Evolutionary conservation across 1,284 basidiomycete species (phyloP).

Genomic region (Filobasidium uniguttulatum): DNA sequence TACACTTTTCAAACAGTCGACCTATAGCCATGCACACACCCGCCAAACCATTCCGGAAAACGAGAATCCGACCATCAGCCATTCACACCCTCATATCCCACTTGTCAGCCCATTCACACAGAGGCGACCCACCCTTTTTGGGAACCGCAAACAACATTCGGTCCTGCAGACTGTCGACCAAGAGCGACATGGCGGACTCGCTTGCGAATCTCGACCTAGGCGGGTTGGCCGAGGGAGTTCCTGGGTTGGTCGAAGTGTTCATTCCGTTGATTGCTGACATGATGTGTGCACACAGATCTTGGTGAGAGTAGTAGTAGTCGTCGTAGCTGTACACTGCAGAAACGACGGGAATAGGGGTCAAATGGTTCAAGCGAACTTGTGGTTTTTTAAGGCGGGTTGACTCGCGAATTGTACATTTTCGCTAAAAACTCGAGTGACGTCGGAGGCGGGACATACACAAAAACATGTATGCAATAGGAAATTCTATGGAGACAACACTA

Average conservation of each 20-base stretch:
- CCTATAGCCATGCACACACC: slow-evolving; percentile 44
- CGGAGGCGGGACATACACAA: neutral
- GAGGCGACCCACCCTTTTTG: slow-evolving; percentile 63
- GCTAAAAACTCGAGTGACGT: neutral
- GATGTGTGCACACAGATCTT: no score
- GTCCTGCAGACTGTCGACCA: slow-evolving; percentile 47
- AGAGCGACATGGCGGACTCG: slow-evolving; percentile 38
- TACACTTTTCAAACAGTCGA: slow-evolving; percentile 81
- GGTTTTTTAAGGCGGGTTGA: no score
- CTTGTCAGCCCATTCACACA: neutral
- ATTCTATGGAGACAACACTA: no score
- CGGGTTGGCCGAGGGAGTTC: slow-evolving; percentile 11
- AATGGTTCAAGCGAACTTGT: no score
- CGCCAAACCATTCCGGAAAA: no score
- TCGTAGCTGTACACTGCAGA: no score
- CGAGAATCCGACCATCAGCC: neutral
- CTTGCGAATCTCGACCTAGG: slow-evolving; percentile 29
- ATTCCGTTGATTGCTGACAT: slow-evolving; percentile 1
- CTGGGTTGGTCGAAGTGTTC: neutral
- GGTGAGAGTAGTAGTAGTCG: no score
- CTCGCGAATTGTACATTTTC: no score
- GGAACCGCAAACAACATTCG: slow-evolving; percentile 89
- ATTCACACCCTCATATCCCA: no score
- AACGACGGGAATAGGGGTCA: no score
- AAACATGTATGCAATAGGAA: no score